phyloP scores from a whole-genome alignment of 2,329 filamentous ascomycete species.

The Fusarium tjaetaba region DNA sequence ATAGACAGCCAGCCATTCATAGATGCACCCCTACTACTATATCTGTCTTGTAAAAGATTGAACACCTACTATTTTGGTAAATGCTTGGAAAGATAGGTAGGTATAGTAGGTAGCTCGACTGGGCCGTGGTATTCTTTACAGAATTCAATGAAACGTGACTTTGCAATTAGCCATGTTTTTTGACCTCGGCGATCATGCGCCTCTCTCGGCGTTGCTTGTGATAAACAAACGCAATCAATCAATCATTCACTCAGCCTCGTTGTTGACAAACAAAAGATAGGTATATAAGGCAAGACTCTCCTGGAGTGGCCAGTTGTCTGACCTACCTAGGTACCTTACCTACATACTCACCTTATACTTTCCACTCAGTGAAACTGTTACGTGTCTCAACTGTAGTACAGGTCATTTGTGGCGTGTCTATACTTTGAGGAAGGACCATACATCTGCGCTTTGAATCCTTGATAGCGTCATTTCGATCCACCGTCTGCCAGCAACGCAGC shows the following conservation, averaged over 20 bases:
- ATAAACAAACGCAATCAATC: neutral
- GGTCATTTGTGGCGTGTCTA: neutral
- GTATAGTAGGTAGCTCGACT: neutral
- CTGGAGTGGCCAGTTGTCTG: neutral
- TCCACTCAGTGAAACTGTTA: neutral
- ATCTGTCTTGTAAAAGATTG: neutral
- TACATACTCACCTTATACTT: neutral
- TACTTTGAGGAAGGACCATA: constrained; percentile 6
- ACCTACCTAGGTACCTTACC: neutral
- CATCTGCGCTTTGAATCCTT: constrained; percentile 3
- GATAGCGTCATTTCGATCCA: constrained; percentile 38
- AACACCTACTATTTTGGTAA: constrained; percentile 23
- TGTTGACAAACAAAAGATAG: neutral
- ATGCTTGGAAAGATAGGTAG: neutral
- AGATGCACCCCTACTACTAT: constrained; percentile 1
- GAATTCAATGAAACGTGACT: neutral
- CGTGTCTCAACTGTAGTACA: neutral
- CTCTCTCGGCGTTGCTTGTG: constrained; percentile 33
- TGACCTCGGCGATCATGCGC: constrained; percentile 27
- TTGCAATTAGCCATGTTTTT: constrained; percentile 1
- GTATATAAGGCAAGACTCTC: neutral
- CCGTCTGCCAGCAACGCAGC: constrained; percentile 9
- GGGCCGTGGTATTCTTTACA: neutral
- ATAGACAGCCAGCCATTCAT: neutral
- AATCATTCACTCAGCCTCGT: neutral